Percentiles rank a stretch among this genome's conserved stretches.
Evolutionary conservation across 768 basidiomycete species (phyloP).

Genomic region (Suillus subluteus): DNA sequence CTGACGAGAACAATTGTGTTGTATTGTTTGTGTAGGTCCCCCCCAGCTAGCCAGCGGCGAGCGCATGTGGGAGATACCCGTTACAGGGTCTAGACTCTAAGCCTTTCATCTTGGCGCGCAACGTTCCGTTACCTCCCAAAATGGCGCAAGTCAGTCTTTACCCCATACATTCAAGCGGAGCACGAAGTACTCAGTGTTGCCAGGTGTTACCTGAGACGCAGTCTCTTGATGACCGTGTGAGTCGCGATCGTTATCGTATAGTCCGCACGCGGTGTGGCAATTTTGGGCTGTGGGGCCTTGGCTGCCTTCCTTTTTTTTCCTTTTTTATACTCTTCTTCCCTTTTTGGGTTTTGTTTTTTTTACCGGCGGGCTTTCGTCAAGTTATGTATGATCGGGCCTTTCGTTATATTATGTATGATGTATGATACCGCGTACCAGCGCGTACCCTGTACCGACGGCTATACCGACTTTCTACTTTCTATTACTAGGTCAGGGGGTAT

Average conservation of each 20-base stretch:
- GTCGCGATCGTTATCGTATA: not conserved
- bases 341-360: not conserved
- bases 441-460: not conserved
- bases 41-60: not conserved
- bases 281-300: not conserved
- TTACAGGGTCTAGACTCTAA: not conserved
- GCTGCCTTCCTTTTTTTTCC: too few relatives aligned
- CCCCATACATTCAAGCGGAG: not conserved
- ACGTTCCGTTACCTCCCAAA: not conserved
- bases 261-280: slow-evolving; percentile 9
- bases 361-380: not conserved
- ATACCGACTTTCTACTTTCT: not conserved
- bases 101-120: not conserved
- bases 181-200: not conserved
- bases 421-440: not conserved
- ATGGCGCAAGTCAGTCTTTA: not conserved
- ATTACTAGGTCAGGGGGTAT: not conserved
- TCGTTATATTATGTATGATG: not conserved
- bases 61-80: too few relatives aligned
- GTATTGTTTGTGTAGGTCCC: not conserved
- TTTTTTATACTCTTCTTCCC: not conserved
- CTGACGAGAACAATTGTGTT: not conserved
- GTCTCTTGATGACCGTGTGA: slow-evolving; percentile 35
- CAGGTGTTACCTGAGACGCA: slow-evolving; percentile 10
- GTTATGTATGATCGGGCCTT: not conserved